phyloP scores from a whole-genome alignment of 768 basidiomycete genomes.

The Trametes cubensis region DNA sequence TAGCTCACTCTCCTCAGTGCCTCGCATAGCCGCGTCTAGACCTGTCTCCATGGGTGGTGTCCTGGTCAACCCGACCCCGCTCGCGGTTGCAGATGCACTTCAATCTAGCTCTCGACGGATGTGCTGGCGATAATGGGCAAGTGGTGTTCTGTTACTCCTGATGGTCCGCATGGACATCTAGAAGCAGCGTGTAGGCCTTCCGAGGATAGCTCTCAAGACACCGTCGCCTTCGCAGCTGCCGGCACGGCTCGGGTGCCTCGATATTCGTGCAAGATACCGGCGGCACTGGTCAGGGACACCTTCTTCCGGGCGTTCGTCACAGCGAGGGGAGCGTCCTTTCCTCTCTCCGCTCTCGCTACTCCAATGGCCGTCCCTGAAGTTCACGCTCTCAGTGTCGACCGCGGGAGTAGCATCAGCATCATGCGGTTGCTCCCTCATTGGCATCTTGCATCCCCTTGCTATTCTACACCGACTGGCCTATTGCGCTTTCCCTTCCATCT shows the following conservation, averaged over 20 bases:
- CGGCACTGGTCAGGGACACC: neutral
- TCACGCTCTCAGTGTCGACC: neutral
- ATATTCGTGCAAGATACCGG: neutral
- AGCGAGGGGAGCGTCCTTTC: neutral
- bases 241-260: slow-evolving; percentile 7
- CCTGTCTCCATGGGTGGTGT: neutral
- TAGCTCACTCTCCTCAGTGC: neutral
- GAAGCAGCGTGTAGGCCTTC: neutral
- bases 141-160: slow-evolving; percentile 9
- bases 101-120: slow-evolving; percentile 11
- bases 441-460: neutral
- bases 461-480: neutral
- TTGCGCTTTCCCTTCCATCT: neutral
- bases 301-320: slow-evolving; percentile 10
- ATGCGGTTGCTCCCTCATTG: neutral
- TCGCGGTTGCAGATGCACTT: neutral
- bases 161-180: neutral
- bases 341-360: slow-evolving; percentile 2
- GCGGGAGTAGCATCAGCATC: neutral
- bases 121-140: slow-evolving; percentile 2
- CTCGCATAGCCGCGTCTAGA: neutral
- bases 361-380: neutral
- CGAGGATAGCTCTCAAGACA: slow-evolving; percentile 14
- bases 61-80: neutral
- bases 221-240: slow-evolving; percentile 5